Base-by-base conservation (phyloP, 2,329 filamentous ascomycete genomes). In the Cladophialophora carrionii region DNA sequence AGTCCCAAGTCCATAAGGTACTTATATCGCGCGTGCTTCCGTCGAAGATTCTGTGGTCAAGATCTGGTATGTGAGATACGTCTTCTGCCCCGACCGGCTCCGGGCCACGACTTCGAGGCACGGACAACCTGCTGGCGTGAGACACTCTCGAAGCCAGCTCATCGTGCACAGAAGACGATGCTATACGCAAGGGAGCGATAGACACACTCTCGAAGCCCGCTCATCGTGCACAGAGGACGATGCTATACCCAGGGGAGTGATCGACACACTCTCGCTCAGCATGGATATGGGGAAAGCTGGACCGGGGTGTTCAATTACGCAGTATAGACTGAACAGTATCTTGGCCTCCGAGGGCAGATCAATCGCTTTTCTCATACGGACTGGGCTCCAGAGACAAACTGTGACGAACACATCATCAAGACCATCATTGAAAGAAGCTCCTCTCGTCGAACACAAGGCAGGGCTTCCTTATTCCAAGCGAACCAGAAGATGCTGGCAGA, bases 1-100 rank as follows among this genome's bases (percentile, higher is more conserved):
- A 58, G 56, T 58, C 56, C 31, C 56, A 17, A 22, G 10, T 20
- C 56, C 26, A n/a, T 48, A 17, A 22, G 3, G 26, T 58, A 58
- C 26, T 58, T 58, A 34, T n/a, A n/a, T 14, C n/a, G 14, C 17
- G 1, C 20, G 37, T n/a, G 8, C 48, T 51, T n/a, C 20, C 48
- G 48, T 9, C 24, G n/a, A 26, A 24, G 48, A 29, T 29, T 20
- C n/a, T n/a, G 3, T 24, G 48, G 12, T 26, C 48, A 51, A 51
- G 24, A 17, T 51, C 22, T 51, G 2, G 10, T 9, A 29, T 51
- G 7, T 51, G 24, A 26, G 48, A 9, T 51, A 29, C 8, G 14
- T 26, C 22, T 24, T 51, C 48, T 5, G 26, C n/a, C n/a, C n/a
- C n/a, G n/a, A n/a, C n/a, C n/a, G 37, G 17, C 6, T 8, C 17